phyloP scores from a whole-genome alignment of 306 rosid genomes.

The Prunus mume region DNA sequence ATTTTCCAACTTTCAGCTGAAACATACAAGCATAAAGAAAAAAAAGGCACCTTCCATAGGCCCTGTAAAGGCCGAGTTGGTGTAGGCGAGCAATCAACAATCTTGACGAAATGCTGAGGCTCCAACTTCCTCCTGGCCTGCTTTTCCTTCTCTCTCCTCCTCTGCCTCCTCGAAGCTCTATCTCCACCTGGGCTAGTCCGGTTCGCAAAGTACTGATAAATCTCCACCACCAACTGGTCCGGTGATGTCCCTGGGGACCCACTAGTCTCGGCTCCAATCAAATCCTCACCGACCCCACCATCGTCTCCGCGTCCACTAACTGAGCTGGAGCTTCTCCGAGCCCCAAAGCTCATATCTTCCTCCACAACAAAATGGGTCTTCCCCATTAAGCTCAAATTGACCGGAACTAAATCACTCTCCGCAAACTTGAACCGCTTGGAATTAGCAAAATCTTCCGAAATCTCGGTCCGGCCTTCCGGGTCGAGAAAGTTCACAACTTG shows the following conservation, averaged over 20 bases:
- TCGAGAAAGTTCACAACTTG: slow-evolving; percentile 50
- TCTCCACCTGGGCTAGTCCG: slow-evolving; percentile 72
- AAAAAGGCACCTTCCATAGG: slow-evolving; percentile 80
- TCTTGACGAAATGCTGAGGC: slow-evolving; percentile 92
- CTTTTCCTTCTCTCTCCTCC: slow-evolving; percentile 73
- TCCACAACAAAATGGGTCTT: slow-evolving; percentile 71
- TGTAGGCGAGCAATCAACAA: slow-evolving; percentile 71
- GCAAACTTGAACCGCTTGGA: slow-evolving; percentile 22
- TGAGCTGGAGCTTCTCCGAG: slow-evolving; percentile 44
- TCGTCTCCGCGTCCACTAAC: slow-evolving; percentile 40
- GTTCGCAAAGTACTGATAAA: slow-evolving; percentile 91
- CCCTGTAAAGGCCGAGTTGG: slow-evolving; percentile 89
- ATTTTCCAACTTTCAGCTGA: slow-evolving; percentile 3
- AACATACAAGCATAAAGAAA: slow-evolving; percentile 26
- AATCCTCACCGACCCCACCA: slow-evolving; percentile 38
- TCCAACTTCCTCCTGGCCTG: slow-evolving; percentile 73
- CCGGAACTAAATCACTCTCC: slow-evolving; percentile 51
- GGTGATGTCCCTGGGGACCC: slow-evolving; percentile 79
- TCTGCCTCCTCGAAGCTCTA: slow-evolving; percentile 66
- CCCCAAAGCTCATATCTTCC: slow-evolving; percentile 50
- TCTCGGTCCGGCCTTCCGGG: slow-evolving; percentile 52
- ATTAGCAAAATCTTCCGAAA: slow-evolving; percentile 17
- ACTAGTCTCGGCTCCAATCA: slow-evolving; percentile 29
- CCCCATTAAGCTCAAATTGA: slow-evolving; percentile 71
- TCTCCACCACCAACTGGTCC: slow-evolving; percentile 64